phyloP scores from a whole-genome alignment of 495 filamentous ascomycete species.

The Neurospora sp. region DNA sequence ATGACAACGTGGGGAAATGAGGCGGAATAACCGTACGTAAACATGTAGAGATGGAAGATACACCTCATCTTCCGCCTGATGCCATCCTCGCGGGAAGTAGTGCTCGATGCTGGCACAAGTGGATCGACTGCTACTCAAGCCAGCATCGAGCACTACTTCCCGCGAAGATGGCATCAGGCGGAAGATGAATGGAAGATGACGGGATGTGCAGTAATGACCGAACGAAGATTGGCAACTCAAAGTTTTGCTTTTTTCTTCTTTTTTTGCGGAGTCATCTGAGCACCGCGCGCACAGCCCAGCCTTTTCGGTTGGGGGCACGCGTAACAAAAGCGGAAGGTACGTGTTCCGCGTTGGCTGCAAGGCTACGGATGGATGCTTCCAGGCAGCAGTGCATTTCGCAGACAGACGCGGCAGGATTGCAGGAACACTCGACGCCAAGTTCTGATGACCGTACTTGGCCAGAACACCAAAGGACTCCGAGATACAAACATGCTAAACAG shows the following conservation, averaged over 20 bases:
- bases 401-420: background rate
- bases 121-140: too few species aligned
- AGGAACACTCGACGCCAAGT: background rate
- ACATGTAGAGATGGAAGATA: background rate
- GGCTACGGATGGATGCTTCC: background rate
- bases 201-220: too few species aligned
- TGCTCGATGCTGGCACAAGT: too few species aligned
- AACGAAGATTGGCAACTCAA: background rate
- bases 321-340: background rate
- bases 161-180: too few species aligned
- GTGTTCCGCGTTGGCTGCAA: background rate
- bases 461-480: background rate
- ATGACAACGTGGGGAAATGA: background rate
- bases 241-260: background rate
- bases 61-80: too few species aligned
- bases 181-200: background rate
- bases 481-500: background rate
- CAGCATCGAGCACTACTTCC: too few species aligned
- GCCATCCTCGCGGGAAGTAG: too few species aligned
- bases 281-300: background rate
- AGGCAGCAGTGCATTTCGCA: background rate
- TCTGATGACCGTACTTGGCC: background rate
- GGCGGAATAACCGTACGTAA: background rate
- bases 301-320: background rate
- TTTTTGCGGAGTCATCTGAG: background rate